Evolutionary conservation across 192 early-diverging fungal genomes (phyloP), one percentile per base, ranked within the genome.

Genomic region (Powellomyces hirtus): DNA sequence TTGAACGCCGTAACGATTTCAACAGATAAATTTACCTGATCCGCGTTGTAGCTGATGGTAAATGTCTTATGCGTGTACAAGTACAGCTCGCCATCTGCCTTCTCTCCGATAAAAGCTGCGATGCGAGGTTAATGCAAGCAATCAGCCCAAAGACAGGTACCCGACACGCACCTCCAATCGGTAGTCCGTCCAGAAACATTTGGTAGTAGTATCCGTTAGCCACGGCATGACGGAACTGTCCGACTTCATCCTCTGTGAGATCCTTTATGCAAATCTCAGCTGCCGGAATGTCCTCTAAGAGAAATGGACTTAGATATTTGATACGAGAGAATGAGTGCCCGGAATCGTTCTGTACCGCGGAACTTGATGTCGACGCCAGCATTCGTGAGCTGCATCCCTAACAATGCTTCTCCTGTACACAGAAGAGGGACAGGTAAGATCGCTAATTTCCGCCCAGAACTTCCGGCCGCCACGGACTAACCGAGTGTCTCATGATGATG

Each of bases 401-500:
- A 70, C 16, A 92, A 73, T 1, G 90, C 91, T 66, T 92, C 91
- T 20, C 89, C 51, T 53, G 51, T 26, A 20, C n/a, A n/a, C n/a
- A n/a, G n/a, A n/a, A n/a, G n/a, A n/a, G n/a, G n/a, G n/a, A n/a
- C 8, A 42, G 10, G 40, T 42, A 42, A 42, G 40, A 8, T 42
- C 18, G 10, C 40, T 42, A 42, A 18, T 42, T 8, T 42, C 18
- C 18, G 40, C 18, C 40, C 10, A 42, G 10, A 18, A 13, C 18
- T 8, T 18, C n/a, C n/a, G n/a, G n/a, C n/a, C n/a, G n/a, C n/a
- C n/a, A n/a, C n/a, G n/a, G n/a, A n/a, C n/a, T 11, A n/a, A 53
- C 51, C 91, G 24, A 92, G 72, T 11, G 89, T 86, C 70, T 92
- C 91, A 67, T 92, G 91, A 65, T 88, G 84, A 64, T 92, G 91